Base-by-base conservation (phyloP, 2,329 filamentous ascomycete genomes). In the Alternaria brassicicola region DNA sequence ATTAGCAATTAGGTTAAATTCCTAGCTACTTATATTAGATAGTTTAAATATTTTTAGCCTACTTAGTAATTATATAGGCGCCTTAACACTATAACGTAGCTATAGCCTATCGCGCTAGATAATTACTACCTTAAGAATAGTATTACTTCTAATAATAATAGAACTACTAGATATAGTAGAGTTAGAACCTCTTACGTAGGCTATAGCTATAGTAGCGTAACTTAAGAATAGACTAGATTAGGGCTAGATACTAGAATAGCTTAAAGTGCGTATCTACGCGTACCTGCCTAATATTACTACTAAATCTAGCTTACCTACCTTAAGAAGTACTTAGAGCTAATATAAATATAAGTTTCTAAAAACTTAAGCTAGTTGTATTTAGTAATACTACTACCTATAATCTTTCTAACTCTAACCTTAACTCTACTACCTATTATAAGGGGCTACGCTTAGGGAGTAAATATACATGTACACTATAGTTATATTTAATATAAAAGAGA, bases 121-220 rank as follows among this genome's bases (percentile, higher is more conserved):
- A 23, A 54, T 61, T 48, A 54, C 58, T n/a, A 31, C 56, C 19
- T 39, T 59, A 8, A 55, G 46, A 52, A 43, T 55, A n/a, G 52
- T 35, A 49, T 60, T 47, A 15, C 52, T 52, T 60, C 57, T 42
- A n/a, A 35, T 35, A 17, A 35, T 5, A 6, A 35, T 12, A 1
- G 5, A 35, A 35, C 15, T 8, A 6, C 33, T 35, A 8, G 15
- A 35, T 35, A 5, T 2, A 12, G 15, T 35, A 12, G 6, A 35
- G 15, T n/a, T 12, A 2, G 43, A 46, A 57, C 58, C 54, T 50
- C 54, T 54, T 54, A 48, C 48, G 54, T 41, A 50, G 30, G 49
- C 54, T 15, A 61, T 61, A 43, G 58, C 53, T 21, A 48, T 57
- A 23, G 42, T 61, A 35, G 58, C 53, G 30, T 54, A 54, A 47